Evolutionary conservation across 2,329 filamentous ascomycete species (phyloP), one percentile per base, ranked within the genome.

Genomic region (Phyllosticta citriasiana): DNA sequence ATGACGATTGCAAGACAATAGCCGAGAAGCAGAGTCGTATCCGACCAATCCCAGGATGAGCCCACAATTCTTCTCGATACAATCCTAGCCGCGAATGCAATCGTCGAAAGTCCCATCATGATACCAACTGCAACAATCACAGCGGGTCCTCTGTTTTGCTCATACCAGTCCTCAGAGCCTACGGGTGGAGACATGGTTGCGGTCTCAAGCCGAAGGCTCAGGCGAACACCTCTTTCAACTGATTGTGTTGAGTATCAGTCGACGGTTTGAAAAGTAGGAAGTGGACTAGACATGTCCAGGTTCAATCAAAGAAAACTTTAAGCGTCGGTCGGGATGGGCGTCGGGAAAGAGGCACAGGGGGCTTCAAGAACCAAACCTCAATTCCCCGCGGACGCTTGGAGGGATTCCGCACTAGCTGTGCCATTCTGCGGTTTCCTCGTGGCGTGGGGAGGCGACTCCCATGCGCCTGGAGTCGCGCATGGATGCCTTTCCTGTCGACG

Each of bases 11-110:
- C 53, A 9, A 22, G 51, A 7, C n/a, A 6, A 24, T 47, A 59
- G 5, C 57, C 57, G 10, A 55, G 10, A 10, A 54, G 19, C 14
- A 59, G 16, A 3, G 47, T 35, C 4, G 16, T n/a, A n/a, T 59
- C 53, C 19, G 57, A 59, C 30, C 52, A 54, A 25, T 59, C 57
- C 57, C 57, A 59, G 14, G 57, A 14, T 19, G 57, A 33, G 24
- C 53, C 35, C 22, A 54, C 30, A n/a, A 59, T 59, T 9, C 57
- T 30, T 52, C 57, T 53, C 12, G 57, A 59, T 9, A 59, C 35
- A n/a, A 55, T 53, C 27, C 57, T 40, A 33, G 24, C 30, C 6
- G 35, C 19, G 50, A 59, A 54, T 14, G 54, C 26, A 52, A 52
- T 22, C 27, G 57, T 55, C 19, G 57, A 59, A 16, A 59, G 30